Evolutionary conservation across 495 filamentous ascomycete genomes (phyloP), one percentile per base, ranked within the genome.

Genomic region (Cairneyella variabilis): DNA sequence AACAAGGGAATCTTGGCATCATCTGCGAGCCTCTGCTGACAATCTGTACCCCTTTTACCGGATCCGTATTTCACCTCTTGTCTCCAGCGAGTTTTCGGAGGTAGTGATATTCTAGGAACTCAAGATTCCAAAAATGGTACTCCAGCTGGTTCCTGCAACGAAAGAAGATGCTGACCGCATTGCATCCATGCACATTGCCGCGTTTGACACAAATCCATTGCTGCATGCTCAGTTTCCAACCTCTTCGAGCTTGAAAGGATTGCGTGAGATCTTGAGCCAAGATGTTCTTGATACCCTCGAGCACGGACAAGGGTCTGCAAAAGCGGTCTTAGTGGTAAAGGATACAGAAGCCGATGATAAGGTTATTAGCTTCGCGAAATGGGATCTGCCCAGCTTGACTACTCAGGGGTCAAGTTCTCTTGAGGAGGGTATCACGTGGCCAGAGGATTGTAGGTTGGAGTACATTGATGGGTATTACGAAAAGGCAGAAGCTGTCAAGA

Each of bases 221-320:
- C 61, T 75, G 4, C 66, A 69, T 55, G 67, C 60, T 0, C 74
- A 77, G 44, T 77, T 75, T 43, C 69, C 74, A 9, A 69, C 65
- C 2, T 57, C 57, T 9, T 51, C 56, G 3, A 63, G 64, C 53
- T 62, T 69, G 14, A 27, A 8, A 17, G 41, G 38, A 1, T 51
- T 72, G 7, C 38, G 52, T 21, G 20, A 7, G 0, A 64, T 66
- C 45, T 51, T 76, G 34, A 54, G 41, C 1, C 36, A 46, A 18
- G 54, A 73, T 34, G 59, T 59, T 14, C 48, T 60, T 18, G 50
- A 55, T 23, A 56, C 61, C 36, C 51, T 73, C 18, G n/a, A 49
- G 9, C 54, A 66, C 18, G n/a, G 48, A 14, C n/a, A 48, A 20
- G 36, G 11, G 26, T n/a, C 42, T 20, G 42, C 52, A 3, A 54